phyloP scores from a whole-genome alignment of 2,329 filamentous ascomycete genomes.

The Elsinoe batatas region DNA sequence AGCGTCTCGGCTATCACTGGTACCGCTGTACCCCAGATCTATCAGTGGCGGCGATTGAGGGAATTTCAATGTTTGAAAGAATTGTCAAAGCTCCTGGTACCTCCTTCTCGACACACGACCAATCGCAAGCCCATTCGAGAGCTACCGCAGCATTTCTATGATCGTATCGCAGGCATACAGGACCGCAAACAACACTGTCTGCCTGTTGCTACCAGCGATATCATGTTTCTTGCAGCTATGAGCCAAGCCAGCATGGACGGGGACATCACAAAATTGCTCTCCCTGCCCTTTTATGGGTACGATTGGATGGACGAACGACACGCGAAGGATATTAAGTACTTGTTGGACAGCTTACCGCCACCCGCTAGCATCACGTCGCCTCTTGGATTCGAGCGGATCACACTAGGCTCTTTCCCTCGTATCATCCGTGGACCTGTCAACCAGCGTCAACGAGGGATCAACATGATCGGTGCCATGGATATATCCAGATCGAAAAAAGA shows the following conservation, averaged over 20 bases:
- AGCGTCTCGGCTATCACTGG: neutral
- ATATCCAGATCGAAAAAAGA: too few species aligned
- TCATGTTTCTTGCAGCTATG: neutral
- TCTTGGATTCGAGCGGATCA: too few species aligned
- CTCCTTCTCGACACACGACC: neutral
- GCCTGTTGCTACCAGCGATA: neutral
- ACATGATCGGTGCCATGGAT: too few species aligned
- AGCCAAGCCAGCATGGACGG: neutral
- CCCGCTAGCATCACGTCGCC: too few species aligned
- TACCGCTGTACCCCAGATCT: neutral
- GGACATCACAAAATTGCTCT: neutral
- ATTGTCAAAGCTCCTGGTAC: neutral
- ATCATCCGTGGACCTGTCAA: too few species aligned
- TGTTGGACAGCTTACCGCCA: too few species aligned
- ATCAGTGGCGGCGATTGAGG: neutral
- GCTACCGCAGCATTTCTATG: too few species aligned
- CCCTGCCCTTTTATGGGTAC: neutral
- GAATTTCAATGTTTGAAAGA: neutral
- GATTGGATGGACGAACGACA: neutral
- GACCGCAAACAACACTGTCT: neutral
- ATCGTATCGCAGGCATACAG: too few species aligned
- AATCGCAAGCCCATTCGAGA: neutral
- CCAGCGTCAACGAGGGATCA: too few species aligned
- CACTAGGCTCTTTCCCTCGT: too few species aligned
- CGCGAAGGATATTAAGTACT: neutral